phyloP scores from a whole-genome alignment of 306 rosid species.

The Gleditsia sinensis region DNA sequence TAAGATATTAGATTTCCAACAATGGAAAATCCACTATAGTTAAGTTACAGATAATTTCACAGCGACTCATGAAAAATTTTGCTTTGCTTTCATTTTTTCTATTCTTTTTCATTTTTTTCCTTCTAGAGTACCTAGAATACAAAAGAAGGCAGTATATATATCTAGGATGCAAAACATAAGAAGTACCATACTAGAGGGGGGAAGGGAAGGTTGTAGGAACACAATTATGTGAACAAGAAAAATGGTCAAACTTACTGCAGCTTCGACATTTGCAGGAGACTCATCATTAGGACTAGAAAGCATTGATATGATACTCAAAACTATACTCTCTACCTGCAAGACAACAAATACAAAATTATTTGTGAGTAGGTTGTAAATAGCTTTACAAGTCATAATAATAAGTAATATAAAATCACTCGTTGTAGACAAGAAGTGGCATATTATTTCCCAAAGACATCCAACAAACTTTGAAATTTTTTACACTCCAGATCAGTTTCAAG shows the following conservation, averaged over 20 bases:
- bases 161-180: slow-evolving; percentile 22
- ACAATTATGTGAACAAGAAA: background rate
- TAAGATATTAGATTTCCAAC: slow-evolving; percentile 6
- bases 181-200: background rate
- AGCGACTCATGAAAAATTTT: background rate
- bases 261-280: slow-evolving; percentile 99
- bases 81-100: background rate
- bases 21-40: background rate
- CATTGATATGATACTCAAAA: slow-evolving; percentile 98
- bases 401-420: slow-evolving; percentile 9
- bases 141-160: background rate
- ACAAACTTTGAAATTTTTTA: background rate
- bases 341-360: slow-evolving; percentile 14
- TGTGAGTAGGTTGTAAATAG: slow-evolving; percentile 12
- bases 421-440: slow-evolving; percentile 20
- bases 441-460: slow-evolving; percentile 19
- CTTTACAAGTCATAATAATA: slow-evolving; percentile 17
- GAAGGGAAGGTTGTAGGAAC: background rate
- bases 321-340: slow-evolving; percentile 98
- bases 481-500: slow-evolving; percentile 7
- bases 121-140: background rate
- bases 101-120: background rate
- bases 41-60: background rate
- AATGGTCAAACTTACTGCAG: slow-evolving; percentile 74
- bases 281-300: slow-evolving; percentile 96